These are phyloP conservation scores for Aspergillus sp. DNA, from an alignment of 2,329 filamentous ascomycete genomes.

Conservation along the genomic window DNA sequence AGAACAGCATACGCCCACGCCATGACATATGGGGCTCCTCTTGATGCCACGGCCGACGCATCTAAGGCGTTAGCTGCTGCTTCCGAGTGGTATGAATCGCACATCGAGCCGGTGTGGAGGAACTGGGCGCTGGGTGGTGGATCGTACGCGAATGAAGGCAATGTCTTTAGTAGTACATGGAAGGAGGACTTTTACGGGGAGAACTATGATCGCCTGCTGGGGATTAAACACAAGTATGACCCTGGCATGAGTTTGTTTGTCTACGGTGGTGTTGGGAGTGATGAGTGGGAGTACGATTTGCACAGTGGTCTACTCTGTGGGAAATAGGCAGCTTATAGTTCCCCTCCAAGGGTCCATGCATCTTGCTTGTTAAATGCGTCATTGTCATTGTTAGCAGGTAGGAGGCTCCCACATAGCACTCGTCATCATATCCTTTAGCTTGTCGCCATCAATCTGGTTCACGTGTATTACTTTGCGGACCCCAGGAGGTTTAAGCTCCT, in stretches of 20 bases:
- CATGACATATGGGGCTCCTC: background rate
- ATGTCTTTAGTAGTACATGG: constrained; percentile 15
- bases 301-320: constrained; percentile 17
- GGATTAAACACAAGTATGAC: constrained; percentile 30
- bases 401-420: no score
- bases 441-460: no score
- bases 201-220: constrained; percentile 27
- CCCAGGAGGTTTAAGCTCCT: no score
- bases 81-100: constrained; percentile 13
- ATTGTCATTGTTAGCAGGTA: no score
- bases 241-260: constrained; percentile 20
- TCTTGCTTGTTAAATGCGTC: no score
- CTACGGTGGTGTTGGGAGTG: constrained; percentile 20
- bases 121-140: constrained; percentile 25
- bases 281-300: constrained; percentile 22
- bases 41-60: background rate
- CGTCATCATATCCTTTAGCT: no score
- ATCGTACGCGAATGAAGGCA: constrained; percentile 27
- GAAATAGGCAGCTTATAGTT: no score
- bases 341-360: no score
- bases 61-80: background rate
- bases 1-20: background rate
- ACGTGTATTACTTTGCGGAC: no score
- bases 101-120: constrained; percentile 23
- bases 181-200: constrained; percentile 27